Base-by-base conservation (phyloP, 164 flowering plant genomes). In the Paratinospora sagittata region DNA sequence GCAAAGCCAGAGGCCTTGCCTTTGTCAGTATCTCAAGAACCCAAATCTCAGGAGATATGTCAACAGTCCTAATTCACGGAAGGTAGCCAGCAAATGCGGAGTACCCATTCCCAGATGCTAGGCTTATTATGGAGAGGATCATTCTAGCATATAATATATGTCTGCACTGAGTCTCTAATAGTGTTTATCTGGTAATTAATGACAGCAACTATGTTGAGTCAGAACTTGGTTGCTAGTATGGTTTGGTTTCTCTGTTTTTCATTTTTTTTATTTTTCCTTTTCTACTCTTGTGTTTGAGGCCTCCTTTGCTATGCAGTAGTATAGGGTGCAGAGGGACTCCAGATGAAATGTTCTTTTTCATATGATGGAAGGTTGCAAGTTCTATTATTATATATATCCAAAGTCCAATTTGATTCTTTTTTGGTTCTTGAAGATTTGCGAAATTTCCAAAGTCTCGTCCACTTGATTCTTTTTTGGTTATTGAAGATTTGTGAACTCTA, bases 31-130 rank as follows among this genome's bases (percentile, higher is more conserved):
- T 33, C 8, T 78, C 23, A 75, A 76, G 57, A 55, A 81, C 63
- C 83, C 83, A 3, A 68, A 36, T n/a, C 66, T 78, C 2, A 34
- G n/a, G 30, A 66, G 65, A 6, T 52, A 63, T 34, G 72, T 78
- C 26, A 75, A 72, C 63, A 68, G 75, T 47, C 79, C 83, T 12
- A 73, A 73, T 16, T 77, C 83, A 47, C 75, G 34, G 68, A 73
- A 55, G 47, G 77, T 78, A 1, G 77, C 71, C 13, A 24, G 7
- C 21, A 37, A 55, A 13, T 80, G 82, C 69, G 67, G 75, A 1
- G 9, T 63, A 8, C 69, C 72, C 30, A 30, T 27, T 13, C 80
- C 82, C 12, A 58, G 34, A 17, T 76, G 73, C 71, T 68, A 71
- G 63, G 19, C 58, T 19, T 24, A 9, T 3, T 19, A 30, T 27